Evolutionary conservation across 306 rosid genomes (phyloP).

Genomic region (Glycine soja): DNA sequence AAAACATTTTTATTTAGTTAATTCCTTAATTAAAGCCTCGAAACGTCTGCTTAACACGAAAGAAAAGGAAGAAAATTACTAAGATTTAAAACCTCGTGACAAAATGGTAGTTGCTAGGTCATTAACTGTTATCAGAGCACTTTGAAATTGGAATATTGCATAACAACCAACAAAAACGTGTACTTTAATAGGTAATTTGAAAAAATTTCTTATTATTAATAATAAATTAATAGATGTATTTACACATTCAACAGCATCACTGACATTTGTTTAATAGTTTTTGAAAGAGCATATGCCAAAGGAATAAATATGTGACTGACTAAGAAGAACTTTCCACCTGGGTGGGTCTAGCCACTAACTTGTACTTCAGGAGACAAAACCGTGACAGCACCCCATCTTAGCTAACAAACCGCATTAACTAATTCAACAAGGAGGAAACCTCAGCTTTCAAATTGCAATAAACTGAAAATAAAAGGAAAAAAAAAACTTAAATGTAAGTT

Average conservation of each 20-base stretch:
- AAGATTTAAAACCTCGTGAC: not conserved
- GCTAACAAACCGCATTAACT: constrained; percentile 43
- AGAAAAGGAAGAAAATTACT: not conserved
- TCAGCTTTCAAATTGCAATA: not conserved
- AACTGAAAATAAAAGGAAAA: not conserved
- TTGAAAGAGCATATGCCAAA: not conserved
- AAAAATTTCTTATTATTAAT: not conserved
- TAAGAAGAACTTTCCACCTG: constrained; percentile 31
- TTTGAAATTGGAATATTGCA: not conserved
- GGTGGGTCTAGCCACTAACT: constrained; percentile 19
- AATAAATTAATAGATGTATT: not conserved
- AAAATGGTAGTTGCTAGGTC: not conserved
- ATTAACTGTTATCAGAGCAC: not conserved
- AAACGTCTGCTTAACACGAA: not conserved
- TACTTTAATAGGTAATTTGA: constrained; percentile 23
- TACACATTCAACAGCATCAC: not conserved
- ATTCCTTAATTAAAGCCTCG: not conserved
- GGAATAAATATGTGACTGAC: constrained; percentile 10
- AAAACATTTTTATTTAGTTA: not conserved
- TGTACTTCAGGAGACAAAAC: constrained; percentile 39
- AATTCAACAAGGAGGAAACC: constrained; percentile 2
- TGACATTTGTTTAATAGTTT: constrained; percentile 4
- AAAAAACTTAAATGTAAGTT: no score
- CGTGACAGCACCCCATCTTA: constrained; percentile 27
- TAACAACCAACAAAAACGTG: constrained; percentile 33